phyloP scores from a whole-genome alignment of 345 rosid species.

The Populus euphratica region DNA sequence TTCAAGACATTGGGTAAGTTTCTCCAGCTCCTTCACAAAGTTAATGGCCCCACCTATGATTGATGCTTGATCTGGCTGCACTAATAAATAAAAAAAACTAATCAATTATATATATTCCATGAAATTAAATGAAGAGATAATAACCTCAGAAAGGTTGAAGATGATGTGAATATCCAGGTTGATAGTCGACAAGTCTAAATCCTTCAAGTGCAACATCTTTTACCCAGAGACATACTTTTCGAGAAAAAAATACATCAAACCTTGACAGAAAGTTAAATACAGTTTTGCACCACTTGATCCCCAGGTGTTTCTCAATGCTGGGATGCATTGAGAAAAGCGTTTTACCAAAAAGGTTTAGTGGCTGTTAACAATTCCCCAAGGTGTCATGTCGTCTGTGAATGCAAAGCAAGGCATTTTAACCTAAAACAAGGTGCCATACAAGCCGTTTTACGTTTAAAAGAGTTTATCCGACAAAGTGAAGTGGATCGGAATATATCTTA shows the following conservation, averaged over 20 bases:
- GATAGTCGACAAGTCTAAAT: no score
- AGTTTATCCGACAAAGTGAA: neutral
- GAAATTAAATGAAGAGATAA: neutral
- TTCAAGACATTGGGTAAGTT: conserved; percentile 49
- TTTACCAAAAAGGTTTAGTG: neutral
- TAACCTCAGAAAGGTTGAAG: neutral
- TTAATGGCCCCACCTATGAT: conserved; percentile 69
- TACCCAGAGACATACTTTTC: neutral
- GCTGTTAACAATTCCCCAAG: neutral
- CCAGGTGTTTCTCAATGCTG: neutral
- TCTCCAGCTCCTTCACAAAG: conserved; percentile 72
- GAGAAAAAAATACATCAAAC: neutral
- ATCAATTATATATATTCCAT: neutral
- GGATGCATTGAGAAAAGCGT: neutral
- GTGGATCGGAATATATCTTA: neutral
- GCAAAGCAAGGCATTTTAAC: neutral
- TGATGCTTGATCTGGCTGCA: conserved; percentile 75
- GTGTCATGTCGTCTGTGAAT: neutral
- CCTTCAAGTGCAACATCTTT: neutral
- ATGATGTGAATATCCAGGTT: neutral
- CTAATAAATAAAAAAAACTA: neutral
- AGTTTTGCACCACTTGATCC: neutral
- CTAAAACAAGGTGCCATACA: neutral
- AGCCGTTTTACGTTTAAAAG: neutral
- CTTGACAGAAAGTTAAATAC: neutral